phyloP scores from a whole-genome alignment of 176 grass and related monocot genomes.

The Saccharum officinarum region DNA sequence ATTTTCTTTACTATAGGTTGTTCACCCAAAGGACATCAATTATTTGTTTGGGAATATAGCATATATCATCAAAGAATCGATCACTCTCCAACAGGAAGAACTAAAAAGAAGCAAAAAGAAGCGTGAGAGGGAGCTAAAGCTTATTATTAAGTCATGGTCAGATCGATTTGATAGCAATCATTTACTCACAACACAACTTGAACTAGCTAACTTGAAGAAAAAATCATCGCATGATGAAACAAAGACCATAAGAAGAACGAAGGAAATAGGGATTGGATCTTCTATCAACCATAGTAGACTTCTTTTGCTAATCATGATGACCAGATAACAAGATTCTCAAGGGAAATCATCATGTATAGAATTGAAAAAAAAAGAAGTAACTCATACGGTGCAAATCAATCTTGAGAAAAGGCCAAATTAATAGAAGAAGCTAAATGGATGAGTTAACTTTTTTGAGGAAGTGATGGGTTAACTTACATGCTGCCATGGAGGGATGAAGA shows the following conservation, averaged over 20 bases:
- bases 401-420: not conserved
- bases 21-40: not conserved
- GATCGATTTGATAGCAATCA: not conserved
- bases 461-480: slow-evolving; percentile 23
- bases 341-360: not conserved
- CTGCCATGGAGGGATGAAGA: slow-evolving; percentile 49
- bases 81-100: not conserved
- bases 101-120: not conserved
- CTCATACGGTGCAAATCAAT: not conserved
- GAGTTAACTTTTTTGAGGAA: not conserved
- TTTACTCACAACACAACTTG: not conserved
- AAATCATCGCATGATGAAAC: slow-evolving; percentile 8
- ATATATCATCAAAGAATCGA: not conserved
- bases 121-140: not conserved
- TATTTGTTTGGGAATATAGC: slow-evolving; percentile 9
- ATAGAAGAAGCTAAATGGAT: not conserved
- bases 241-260: not conserved
- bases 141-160: not conserved
- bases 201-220: not conserved
- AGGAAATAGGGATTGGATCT: not conserved
- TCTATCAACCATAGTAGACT: not conserved
- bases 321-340: not conserved
- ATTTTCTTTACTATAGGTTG: not conserved
- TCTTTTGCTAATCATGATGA: not conserved
- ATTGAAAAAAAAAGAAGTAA: not conserved